Base-by-base conservation (phyloP, 2,329 filamentous ascomycete genomes). In the Aspergillus carbonarius region DNA sequence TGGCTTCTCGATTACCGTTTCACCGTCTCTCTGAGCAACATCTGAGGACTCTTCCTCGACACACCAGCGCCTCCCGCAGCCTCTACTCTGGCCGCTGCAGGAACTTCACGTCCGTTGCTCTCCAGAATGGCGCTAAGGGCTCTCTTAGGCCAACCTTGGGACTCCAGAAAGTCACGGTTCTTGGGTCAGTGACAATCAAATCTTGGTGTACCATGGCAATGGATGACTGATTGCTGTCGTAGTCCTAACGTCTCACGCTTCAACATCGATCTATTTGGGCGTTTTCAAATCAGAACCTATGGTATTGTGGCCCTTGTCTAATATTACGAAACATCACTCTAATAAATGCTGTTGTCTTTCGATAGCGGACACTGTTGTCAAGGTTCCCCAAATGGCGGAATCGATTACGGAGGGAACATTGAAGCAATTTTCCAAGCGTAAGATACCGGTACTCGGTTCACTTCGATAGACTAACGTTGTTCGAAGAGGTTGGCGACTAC, bases 321-420 rank as follows among this genome's bases (percentile, higher is more conserved):
- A 18, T 17, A 9, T 42, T 30, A 13, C 8, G n/a, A 30, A 17
- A 27, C 44, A n/a, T 30, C 27, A 18, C 23, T 18, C 25, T 48
- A 48, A 27, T 48, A 27, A 48, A 18, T n/a, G 10, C 23, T 48
- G 25, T 48, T 12, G 25, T 48, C 17, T 23, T 48, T 48, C 13
- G 6, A 20, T 15, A 79, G 93, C 93, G 74, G 92, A 96, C 72
- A 88, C 86, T 67, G 80, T 93, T 63, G 87, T 99, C 76, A 93
- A 98, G 80, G 95, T 98, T 66, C 95, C 95, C 34, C 86, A 95
- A 74, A 98, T 99, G 95, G 95, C 95, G 64, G 95, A 99, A 79
- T 98, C 95, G 51, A 98, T 99, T 76, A 96, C 92, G 46, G 95
- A 99, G 78, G 95, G 95, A 61, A 99, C 95, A 20, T 77, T 99